Evolutionary conservation across 371 early-diverging fungal species (phyloP).

Genomic region (Mucor racemosus): DNA sequence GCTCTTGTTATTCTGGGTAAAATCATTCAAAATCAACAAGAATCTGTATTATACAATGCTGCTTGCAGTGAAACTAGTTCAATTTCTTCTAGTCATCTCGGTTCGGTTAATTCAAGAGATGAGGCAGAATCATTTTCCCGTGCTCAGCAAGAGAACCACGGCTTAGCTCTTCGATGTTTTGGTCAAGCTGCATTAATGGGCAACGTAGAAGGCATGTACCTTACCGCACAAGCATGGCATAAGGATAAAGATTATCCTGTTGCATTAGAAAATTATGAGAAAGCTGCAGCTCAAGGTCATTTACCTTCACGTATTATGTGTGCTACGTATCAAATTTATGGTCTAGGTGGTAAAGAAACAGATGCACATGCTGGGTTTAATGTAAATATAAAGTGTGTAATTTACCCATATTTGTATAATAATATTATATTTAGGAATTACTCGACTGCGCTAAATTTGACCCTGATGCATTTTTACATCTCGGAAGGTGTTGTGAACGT

Average conservation of each 20-base stretch:
- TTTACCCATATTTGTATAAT: constrained; percentile 1
- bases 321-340: constrained; percentile 43
- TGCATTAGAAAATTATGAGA: constrained; percentile 44
- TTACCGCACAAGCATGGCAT: constrained; percentile 47
- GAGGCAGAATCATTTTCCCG: constrained; percentile 19
- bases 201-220: constrained; percentile 47
- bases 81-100: background rate
- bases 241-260: constrained; percentile 43
- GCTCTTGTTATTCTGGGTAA: constrained; percentile 40
- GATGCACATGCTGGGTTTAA: constrained; percentile 36
- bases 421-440: constrained; percentile 32
- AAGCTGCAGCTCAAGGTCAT: constrained; percentile 41
- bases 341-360: constrained; percentile 36
- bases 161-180: constrained; percentile 34
- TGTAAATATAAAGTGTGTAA: constrained; percentile 21
- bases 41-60: background rate
- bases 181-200: constrained; percentile 45
- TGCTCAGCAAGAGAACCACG: constrained; percentile 34
- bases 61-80: background rate
- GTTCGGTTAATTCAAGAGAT: constrained; percentile 1
- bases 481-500: constrained; percentile 47
- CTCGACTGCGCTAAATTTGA: constrained; percentile 36
- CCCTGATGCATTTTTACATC: constrained; percentile 32
- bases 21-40: constrained; percentile 27
- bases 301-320: constrained; percentile 43